Evolutionary conservation across 306 rosid species (phyloP).

Genomic region (Vicia sativa): DNA sequence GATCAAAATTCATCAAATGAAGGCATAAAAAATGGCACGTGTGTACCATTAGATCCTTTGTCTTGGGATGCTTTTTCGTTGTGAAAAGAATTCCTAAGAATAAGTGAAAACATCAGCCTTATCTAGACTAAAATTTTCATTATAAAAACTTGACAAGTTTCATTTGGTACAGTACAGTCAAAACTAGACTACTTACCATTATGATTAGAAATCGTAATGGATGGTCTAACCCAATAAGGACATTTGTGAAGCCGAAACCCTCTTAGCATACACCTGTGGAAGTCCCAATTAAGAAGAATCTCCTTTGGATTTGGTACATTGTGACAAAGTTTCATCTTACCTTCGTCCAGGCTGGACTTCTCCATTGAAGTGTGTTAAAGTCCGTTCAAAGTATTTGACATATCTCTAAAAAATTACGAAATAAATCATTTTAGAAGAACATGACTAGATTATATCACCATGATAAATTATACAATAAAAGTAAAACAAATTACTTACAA

Average conservation of each 20-base stretch:
- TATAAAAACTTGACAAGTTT: constrained; percentile 29
- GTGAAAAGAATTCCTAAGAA: constrained; percentile 80
- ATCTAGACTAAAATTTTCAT: constrained; percentile 26
- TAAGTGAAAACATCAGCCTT: constrained; percentile 34
- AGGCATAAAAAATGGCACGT: constrained; percentile 29
- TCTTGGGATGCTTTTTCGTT: constrained; percentile 76
- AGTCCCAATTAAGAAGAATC: constrained; percentile 40
- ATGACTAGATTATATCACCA: constrained; percentile 25
- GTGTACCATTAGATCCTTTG: constrained; percentile 79
- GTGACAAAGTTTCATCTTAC: constrained; percentile 48
- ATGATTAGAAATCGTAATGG: constrained; percentile 83
- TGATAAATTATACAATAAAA: constrained; percentile 3
- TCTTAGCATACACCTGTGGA: constrained; percentile 88
- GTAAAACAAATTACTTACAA: constrained; percentile 58
- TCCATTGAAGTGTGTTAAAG: constrained; percentile 67
- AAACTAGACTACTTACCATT: constrained; percentile 52
- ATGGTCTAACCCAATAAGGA: constrained; percentile 90
- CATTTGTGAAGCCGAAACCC: constrained; percentile 92
- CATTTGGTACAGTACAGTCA: constrained; percentile 21
- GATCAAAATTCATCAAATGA: constrained; percentile 6
- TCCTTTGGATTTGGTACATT: constrained; percentile 24
- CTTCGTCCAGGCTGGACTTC: constrained; percentile 79
- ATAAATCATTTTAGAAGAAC: constrained; percentile 42
- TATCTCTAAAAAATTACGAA: constrained; percentile 64
- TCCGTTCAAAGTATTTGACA: constrained; percentile 77